Conservation (phyloP, 2,329 filamentous ascomycete species). For the Botryosphaeria dothidea region DNA sequence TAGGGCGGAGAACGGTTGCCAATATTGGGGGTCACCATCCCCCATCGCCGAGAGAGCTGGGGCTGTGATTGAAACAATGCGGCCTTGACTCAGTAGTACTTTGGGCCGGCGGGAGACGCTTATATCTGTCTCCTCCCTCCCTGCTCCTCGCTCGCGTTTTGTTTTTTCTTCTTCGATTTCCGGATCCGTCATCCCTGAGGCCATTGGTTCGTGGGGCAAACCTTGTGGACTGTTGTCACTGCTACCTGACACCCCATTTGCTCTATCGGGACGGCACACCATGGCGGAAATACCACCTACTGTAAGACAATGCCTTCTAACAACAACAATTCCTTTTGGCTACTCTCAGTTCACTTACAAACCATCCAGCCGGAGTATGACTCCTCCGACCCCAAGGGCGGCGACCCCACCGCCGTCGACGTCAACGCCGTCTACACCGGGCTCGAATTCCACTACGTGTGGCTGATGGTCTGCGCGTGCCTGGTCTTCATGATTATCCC, state of each 20-base stretch:
- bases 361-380: conserved; percentile 40
- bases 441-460: conserved; percentile 62
- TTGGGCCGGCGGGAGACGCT: not conserved
- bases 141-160: not conserved
- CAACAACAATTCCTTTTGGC: conserved; percentile 3
- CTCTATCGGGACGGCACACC: not conserved
- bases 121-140: not conserved
- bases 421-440: conserved; percentile 61
- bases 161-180: not conserved
- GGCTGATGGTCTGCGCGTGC: conserved; percentile 59
- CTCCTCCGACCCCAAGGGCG: conserved; percentile 51
- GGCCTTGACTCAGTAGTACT: not conserved
- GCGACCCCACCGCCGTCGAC: conserved; percentile 54
- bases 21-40: not conserved
- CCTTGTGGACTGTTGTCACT: not conserved
- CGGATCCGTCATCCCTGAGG: not conserved
- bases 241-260: not conserved
- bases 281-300: conserved; percentile 16
- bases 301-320: not conserved
- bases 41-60: not conserved
- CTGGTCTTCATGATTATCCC: conserved; percentile 69
- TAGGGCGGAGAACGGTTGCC: not conserved
- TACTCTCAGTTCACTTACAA: not conserved
- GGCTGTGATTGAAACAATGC: not conserved
- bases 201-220: not conserved